Conservation (phyloP, 2,329 filamentous ascomycete genomes). For the Metarhizium album region DNA sequence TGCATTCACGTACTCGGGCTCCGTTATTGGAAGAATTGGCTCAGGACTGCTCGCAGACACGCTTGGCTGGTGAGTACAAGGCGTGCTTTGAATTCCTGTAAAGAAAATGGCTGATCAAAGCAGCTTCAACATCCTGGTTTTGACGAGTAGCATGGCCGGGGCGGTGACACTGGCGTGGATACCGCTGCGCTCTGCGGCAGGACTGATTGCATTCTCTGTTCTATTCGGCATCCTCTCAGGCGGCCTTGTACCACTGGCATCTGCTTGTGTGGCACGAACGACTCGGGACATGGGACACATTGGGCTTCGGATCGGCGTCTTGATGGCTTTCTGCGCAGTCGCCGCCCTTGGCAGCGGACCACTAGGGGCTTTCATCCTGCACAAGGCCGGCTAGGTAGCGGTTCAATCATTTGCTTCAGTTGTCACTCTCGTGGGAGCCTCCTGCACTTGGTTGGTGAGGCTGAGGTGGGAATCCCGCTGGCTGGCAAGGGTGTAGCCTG, state of each 20-base stretch:
- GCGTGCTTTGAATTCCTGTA: too few species aligned
- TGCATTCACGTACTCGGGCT: conserved; percentile 49
- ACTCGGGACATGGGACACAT: conserved; percentile 18
- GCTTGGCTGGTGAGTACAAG: conserved; percentile 26
- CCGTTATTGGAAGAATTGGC: conserved; percentile 38
- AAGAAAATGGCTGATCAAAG: background rate
- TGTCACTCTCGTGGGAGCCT: conserved; percentile 5
- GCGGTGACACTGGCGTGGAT: conserved; percentile 22
- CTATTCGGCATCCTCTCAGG: conserved; percentile 21
- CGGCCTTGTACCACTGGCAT: conserved; percentile 23
- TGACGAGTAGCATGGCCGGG: conserved; percentile 13
- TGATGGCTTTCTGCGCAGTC: conserved; percentile 20
- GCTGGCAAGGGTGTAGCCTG: conserved; percentile 7
- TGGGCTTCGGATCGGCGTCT: conserved; percentile 20
- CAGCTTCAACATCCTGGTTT: conserved; percentile 29
- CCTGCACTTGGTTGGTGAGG: conserved; percentile 9
- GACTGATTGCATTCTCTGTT: conserved; percentile 14
- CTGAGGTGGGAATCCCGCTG: conserved; percentile 6
- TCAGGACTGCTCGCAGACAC: conserved; percentile 42
- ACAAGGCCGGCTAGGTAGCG: conserved; percentile 7
- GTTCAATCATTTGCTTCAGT: conserved; percentile 10
- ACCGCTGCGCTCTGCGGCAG: conserved; percentile 10
- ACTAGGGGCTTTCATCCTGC: conserved; percentile 12
- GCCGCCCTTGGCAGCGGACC: conserved; percentile 16
- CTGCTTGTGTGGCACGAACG: conserved; percentile 21